Percentiles rank a stretch among this genome's conserved stretches.
Evolutionary conservation across 83 land plant species (phyloP).

Genomic region (Picea abies): DNA sequence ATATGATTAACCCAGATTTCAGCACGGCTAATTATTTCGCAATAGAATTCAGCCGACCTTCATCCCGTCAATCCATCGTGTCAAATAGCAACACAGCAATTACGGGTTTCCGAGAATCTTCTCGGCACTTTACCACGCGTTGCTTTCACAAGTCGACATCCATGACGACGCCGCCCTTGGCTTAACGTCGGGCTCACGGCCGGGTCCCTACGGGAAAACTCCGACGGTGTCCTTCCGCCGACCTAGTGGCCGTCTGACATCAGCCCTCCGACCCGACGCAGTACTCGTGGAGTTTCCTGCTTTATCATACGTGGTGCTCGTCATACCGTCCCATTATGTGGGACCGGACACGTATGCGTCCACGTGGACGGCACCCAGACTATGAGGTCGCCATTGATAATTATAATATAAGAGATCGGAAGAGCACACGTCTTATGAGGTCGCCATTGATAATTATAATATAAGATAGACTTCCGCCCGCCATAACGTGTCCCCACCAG

Average conservation of each 20-base stretch:
- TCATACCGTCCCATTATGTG: too few relatives aligned
- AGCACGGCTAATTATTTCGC: too few relatives aligned
- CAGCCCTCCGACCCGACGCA: neutral
- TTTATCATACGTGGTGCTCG: too few relatives aligned
- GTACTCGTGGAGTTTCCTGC: neutral
- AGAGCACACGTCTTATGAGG: too few relatives aligned
- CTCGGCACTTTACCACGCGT: neutral
- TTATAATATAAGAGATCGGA: too few relatives aligned
- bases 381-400: too few relatives aligned
- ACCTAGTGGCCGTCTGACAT: neutral
- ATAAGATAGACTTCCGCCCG: too few relatives aligned
- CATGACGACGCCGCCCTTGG: conserved; percentile 11
- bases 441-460: too few relatives aligned
- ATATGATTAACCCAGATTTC: too few relatives aligned
- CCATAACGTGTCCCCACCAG: too few relatives aligned
- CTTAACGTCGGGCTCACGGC: neutral
- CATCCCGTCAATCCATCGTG: neutral
- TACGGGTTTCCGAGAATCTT: neutral
- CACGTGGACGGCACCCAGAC: too few relatives aligned
- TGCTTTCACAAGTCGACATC: neutral
- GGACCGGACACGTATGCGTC: too few relatives aligned
- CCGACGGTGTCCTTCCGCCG: neutral
- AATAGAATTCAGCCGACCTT: neutral
- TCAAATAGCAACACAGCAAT: neutral
- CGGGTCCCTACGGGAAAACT: neutral